These are phyloP conservation scores for Phyllachora maydis DNA, from an alignment of 2,329 filamentous ascomycete genomes.

Conservation along the genomic window DNA sequence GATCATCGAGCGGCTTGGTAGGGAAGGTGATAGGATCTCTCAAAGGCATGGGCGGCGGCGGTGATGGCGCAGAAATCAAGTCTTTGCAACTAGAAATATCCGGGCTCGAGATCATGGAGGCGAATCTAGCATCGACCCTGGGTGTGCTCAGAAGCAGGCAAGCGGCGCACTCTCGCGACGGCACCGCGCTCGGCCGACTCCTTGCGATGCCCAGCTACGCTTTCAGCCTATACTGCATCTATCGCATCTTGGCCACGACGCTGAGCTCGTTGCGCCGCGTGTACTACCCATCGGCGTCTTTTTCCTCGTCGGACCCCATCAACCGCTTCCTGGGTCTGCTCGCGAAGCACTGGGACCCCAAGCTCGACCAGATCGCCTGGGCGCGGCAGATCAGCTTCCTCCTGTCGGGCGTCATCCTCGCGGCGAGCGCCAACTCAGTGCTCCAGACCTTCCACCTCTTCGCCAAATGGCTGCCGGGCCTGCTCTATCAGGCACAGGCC, in stretches of 20 bases:
- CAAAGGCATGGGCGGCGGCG: constrained; percentile 30
- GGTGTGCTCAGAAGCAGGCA: constrained; percentile 40
- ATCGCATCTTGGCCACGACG: constrained; percentile 55
- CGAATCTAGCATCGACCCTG: constrained; percentile 45
- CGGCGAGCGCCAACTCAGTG: constrained; percentile 62
- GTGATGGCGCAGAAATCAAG: constrained; percentile 36
- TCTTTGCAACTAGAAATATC: constrained; percentile 53
- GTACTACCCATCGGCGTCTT: constrained; percentile 23
- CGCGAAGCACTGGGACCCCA: constrained; percentile 67
- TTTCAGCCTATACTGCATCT: constrained; percentile 70
- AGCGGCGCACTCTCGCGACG: constrained; percentile 42
- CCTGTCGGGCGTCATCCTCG: constrained; percentile 63
- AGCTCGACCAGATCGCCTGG: constrained; percentile 66
- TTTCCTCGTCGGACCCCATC: constrained; percentile 60
- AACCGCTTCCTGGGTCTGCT: constrained; percentile 65
- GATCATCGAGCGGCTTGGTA: constrained; percentile 37
- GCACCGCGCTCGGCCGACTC: constrained; percentile 44
- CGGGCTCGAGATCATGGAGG: constrained; percentile 63
- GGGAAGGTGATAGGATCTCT: constrained; percentile 49
- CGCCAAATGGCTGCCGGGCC: constrained; percentile 47
- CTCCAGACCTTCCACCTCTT: constrained; percentile 75
- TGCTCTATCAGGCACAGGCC: constrained; percentile 55
- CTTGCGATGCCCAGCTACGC: constrained; percentile 39
- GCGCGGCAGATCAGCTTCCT: constrained; percentile 70
- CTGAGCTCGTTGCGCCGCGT: constrained; percentile 45